A percentile compares a stretch with the other conserved stretches of the same genome.
These are phyloP conservation scores for Soucietia sequanensis DNA, from an alignment of 805 yeast genomes.

Conservation along the genomic window DNA sequence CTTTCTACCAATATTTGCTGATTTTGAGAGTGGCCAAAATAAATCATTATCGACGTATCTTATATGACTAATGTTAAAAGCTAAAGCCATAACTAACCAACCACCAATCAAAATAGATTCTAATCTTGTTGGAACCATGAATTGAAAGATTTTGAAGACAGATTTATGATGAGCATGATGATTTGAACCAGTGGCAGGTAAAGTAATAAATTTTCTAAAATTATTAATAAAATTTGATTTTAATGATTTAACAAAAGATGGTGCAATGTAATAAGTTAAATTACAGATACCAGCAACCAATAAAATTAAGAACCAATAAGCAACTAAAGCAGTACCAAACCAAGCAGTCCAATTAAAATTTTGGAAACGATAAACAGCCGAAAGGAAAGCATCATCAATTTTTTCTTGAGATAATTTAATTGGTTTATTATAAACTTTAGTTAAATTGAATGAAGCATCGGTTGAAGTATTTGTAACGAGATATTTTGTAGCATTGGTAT, in stretches of 20 bases:
- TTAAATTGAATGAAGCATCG: conserved; percentile 26
- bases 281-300: conserved; percentile 33
- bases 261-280: conserved; percentile 19
- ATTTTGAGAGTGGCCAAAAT: conserved; percentile 28
- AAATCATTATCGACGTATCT: conserved; percentile 30
- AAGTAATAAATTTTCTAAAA: conserved; percentile 30
- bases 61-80: conserved; percentile 21
- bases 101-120: conserved; percentile 33
- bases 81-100: conserved; percentile 25
- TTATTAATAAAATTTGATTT: conserved; percentile 24
- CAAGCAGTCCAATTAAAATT: conserved; percentile 40
- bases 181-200: conserved; percentile 37
- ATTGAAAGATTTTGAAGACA: conserved; percentile 19
- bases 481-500: conserved; percentile 40
- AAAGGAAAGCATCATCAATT: conserved; percentile 26
- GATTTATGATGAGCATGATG: conserved; percentile 25
- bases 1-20: conserved; percentile 36
- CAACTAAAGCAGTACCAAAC: conserved; percentile 28
- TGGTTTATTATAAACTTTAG: conserved; percentile 34
- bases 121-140: conserved; percentile 40
- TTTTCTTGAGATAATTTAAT: conserved; percentile 23
- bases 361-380: conserved; percentile 25
- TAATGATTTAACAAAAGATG: conserved; percentile 27
- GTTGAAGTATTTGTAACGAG: conserved; percentile 26
- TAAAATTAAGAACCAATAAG: conserved; percentile 30